Base-by-base conservation (phyloP, 2,329 filamentous ascomycete species). In the Nigrospora oryzae region DNA sequence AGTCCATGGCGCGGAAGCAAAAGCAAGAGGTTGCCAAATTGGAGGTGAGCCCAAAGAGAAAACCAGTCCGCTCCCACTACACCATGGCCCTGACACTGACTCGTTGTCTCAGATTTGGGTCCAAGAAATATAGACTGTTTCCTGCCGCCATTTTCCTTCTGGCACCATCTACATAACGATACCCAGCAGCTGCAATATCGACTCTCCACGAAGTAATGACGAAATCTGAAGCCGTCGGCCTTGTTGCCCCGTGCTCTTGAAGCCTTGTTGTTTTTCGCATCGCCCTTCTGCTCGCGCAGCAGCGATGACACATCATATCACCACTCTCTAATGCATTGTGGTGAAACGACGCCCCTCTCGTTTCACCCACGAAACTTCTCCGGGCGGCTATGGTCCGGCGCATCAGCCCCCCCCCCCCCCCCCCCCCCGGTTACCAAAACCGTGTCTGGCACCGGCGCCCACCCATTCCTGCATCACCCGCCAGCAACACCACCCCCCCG, bases 11-110 rank as follows among this genome's bases (percentile, higher is more conserved):
- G 40, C 79, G 74, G 66, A 86, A 79, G 63, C 84, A 91, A 60
- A 79, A 82, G 56, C 74, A 76, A 50, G 90, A 95, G 51, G 85
- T 89, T 71, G 89, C 87, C 43, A 96, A 95, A 76, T 82, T 96
- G 81, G 93, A 97, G 80, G 89, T 96, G 65, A 77, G 86, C 72
- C 35, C 30, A n/a, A 36, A 19, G 4, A 39, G 33, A 28, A 8
- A 13, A 41, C 28, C 14, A 8, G 11, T 32, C 8, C 15, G n/a
- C 15, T 38, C 16, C 38, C n/a, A n/a, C 31, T 30, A 15, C 23
- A 17, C 23, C 7, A 5, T 28, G 4, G 5, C 23, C 23, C 23
- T 28, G 14, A 44, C 43, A 36, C 56, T 64, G 54, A 68, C 52
- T 37, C 30, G n/a, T 7, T 7, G 16, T 31, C 39, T 38, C 53